Evolutionary conservation across 2,329 filamentous ascomycete species (phyloP).

Genomic region (Chlorencoelia australis): DNA sequence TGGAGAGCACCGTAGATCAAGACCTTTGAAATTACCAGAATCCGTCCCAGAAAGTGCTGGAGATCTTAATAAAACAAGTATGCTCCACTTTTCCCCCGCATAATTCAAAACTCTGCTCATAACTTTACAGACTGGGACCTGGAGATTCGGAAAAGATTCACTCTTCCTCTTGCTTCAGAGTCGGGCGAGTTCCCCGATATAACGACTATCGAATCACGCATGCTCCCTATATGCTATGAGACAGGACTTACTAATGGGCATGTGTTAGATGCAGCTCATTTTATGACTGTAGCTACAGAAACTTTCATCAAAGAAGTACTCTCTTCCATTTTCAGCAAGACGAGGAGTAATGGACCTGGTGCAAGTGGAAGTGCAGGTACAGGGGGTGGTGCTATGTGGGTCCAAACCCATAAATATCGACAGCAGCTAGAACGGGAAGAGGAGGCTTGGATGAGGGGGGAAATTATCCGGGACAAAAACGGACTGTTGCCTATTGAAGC

Average conservation of each 20-base stretch:
- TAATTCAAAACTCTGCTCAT: conserved; percentile 2
- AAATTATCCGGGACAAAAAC: conserved; percentile 62
- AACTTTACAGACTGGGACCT: conserved; percentile 47
- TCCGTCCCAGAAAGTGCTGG: conserved; percentile 60
- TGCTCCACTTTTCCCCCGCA: conserved; percentile 37
- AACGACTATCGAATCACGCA: conserved; percentile 51
- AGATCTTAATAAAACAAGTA: conserved; percentile 65
- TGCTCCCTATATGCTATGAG: conserved; percentile 61
- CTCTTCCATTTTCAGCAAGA: conserved; percentile 52
- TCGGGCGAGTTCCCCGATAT: conserved; percentile 61
- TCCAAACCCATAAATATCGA: conserved; percentile 72
- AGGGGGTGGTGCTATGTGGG: conserved; percentile 56
- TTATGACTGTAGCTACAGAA: conserved; percentile 56
- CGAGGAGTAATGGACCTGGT: conserved; percentile 54
- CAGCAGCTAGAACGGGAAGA: conserved; percentile 69
- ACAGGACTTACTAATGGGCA: conserved; percentile 51
- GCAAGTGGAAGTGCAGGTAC: conserved; percentile 51
- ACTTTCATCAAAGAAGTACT: conserved; percentile 58
- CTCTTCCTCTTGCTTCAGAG: conserved; percentile 53
- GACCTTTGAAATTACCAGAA: conserved; percentile 37
- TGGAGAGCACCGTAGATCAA: conserved; percentile 27
- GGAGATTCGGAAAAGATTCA: conserved; percentile 56
- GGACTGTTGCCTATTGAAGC: conserved; percentile 75
- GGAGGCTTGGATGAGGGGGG: conserved; percentile 59
- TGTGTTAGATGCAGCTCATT: conserved; percentile 47